Evolutionary conservation across 345 rosid genomes (phyloP), one percentile per base, ranked within the genome.

Genomic region (Acer negundo): DNA sequence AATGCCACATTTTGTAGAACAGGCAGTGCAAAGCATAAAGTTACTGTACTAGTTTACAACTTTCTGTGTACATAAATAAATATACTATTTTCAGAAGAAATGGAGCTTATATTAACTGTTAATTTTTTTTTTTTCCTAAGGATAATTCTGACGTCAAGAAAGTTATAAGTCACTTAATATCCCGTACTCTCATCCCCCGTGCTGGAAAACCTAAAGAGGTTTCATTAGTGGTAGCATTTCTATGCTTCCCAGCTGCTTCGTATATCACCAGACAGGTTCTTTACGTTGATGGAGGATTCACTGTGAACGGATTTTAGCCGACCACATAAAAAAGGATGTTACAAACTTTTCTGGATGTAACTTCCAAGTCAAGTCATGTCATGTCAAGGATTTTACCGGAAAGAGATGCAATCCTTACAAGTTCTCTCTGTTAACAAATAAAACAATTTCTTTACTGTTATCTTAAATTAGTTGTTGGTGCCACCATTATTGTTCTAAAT

Each of bases 181-280:
- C 72, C 0, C 75, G 82, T 63, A 85, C 88, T 35, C 87, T 89
- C 0, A 76, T 82, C 2, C 73, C 74, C 67, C 83, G 87, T 1
- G 38, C 82, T 3, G 88, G 77, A 51, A 88, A 87, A 73, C 78
- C 88, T 0, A 22, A 59, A 10, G 89, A 85, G 76, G 85, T 87
- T 24, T 80, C 90, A 9, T 78, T 85, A 6, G 53, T 81, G 70
- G 89, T 82, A 15, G 85, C 83, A 22, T 88, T 82, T 74, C 87
- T 88, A 44, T 84, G 89, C 80, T 76, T 88, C 1, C 86, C 88
- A 0, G 85, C 88, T 11, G 88, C 89, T 62, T 86, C 89, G 8
- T 88, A 88, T 71, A 72, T 86, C 70, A 88, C 91, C 0, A 88
- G 89, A 4, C 89, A 88, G 74, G 79, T 80, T 76, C 74, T 83